Conservation (phyloP, 2,329 filamentous ascomycete genomes). For the Clathrospora elynae region DNA sequence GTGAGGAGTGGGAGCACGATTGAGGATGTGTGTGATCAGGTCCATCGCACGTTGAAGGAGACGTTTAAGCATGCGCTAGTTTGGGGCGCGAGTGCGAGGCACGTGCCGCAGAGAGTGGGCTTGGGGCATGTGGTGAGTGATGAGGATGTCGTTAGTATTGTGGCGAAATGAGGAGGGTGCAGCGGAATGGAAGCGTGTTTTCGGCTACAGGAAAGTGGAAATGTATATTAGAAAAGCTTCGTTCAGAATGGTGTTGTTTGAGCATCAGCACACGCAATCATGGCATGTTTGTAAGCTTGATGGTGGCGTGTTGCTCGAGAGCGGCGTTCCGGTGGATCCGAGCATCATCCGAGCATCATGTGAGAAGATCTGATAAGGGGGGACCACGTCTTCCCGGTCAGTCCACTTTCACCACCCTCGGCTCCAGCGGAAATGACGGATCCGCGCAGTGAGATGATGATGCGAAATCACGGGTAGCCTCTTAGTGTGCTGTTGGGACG, state of each 20-base stretch:
- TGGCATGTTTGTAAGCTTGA: slow-evolving; percentile 1
- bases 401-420: slow-evolving; percentile 14
- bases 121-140: slow-evolving; percentile 76
- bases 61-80: slow-evolving; percentile 99
- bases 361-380: slow-evolving; percentile 21
- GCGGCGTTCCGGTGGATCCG: slow-evolving; percentile 11
- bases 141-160: slow-evolving; percentile 71
- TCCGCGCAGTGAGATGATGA: slow-evolving; percentile 11
- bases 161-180: too few relatives aligned
- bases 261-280: slow-evolving; percentile 2
- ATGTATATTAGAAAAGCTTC: too few relatives aligned
- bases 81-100: slow-evolving; percentile 94
- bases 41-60: slow-evolving; percentile 93
- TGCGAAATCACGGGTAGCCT: slow-evolving; percentile 7
- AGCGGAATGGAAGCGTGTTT: too few relatives aligned
- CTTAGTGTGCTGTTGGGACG: neutral
- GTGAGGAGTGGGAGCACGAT: slow-evolving; percentile 86
- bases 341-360: slow-evolving; percentile 18
- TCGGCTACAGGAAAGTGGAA: too few relatives aligned
- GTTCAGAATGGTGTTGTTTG: neutral
- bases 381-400: slow-evolving; percentile 14
- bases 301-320: slow-evolving; percentile 13
- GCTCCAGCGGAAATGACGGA: slow-evolving; percentile 9
- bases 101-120: slow-evolving; percentile 92
- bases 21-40: slow-evolving; percentile 95